Base-by-base conservation (phyloP, 2,329 filamentous ascomycete genomes). In the Diplodia intermedia region DNA sequence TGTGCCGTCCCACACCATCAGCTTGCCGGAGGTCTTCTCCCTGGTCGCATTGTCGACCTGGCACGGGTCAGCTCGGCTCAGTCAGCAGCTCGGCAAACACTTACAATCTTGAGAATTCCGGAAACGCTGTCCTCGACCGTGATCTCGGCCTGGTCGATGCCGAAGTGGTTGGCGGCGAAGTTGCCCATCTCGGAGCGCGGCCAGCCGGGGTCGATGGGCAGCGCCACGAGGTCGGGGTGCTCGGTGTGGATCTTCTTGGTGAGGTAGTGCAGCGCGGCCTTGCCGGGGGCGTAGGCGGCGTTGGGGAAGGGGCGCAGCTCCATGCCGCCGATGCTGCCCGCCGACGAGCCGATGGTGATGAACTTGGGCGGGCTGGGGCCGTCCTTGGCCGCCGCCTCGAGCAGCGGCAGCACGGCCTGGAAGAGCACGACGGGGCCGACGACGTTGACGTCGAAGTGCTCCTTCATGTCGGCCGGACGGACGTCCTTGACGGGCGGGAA, bases 191-290 rank as follows among this genome's bases (percentile, higher is more conserved):
- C 43, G 18, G 43, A n/a, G 18, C 18, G 18, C 43, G 18, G 3
- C 43, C 43, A 47, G 12, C 55, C 54, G 2, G 29, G 54, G 40
- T 57, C 54, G 20, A 57, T 15, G 7, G 29, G 54, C 8, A 57
- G 14, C 9, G 36, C 54, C 1, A 57, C 33, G 8, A 57, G 8
- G 3, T 40, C 20, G 1, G 31, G n/a, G 18, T 57, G 54, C 54
- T 57, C 29, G 20, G 15, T 18, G 8, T 57, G 54, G 9, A 57
- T 40, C 54, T 57, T 57, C 31, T 15, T 20, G 4, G 54, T 57
- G 1, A 57, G 36, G 6, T 57, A 57, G 18, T 57, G 31, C 31
- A 57, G 14, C 31, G 36, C 31, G 8, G 29, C 54, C 54, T 57
- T 57, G 36, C 18, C 18, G 6, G 54, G 54, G 9, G 2, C 29